A percentile compares a stretch with the other conserved stretches of the same genome.
Conservation (phyloP, 345 rosid species). For the Eucalyptus tenuipes region DNA sequence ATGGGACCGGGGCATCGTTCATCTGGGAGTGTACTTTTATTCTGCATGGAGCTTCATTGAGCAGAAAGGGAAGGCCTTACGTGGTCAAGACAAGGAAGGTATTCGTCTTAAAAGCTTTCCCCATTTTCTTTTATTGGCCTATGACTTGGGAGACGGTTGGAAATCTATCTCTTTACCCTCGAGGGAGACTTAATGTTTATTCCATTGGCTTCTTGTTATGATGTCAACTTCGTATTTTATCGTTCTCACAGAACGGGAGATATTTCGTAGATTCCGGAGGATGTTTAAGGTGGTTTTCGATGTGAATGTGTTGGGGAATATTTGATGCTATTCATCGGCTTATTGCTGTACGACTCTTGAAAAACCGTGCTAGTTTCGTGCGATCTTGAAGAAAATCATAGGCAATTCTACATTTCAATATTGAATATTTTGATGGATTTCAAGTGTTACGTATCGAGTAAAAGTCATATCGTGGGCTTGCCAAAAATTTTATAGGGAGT, state of each 20-base stretch:
- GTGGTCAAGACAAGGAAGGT: not conserved
- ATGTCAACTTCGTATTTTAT: not conserved
- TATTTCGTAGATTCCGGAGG: not conserved
- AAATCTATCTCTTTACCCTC: not conserved
- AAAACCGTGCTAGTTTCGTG: not conserved
- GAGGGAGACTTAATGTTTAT: not conserved
- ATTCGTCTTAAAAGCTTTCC: not conserved
- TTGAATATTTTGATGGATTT: not conserved
- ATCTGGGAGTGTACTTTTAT: not conserved
- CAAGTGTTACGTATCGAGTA: not conserved
- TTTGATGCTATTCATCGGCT: not conserved
- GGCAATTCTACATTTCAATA: not conserved
- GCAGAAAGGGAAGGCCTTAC: not conserved
- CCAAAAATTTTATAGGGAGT: no score
- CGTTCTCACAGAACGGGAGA: not conserved
- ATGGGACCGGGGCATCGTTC: not conserved
- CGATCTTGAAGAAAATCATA: not conserved
- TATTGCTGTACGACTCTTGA: not conserved
- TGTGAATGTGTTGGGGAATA: not conserved
- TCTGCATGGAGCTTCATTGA: not conserved
- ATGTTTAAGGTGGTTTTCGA: not conserved
- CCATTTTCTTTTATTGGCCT: not conserved
- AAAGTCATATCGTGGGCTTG: not conserved
- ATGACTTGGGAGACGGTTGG: not conserved
- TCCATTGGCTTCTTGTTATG: not conserved